Evolutionary conservation across 768 basidiomycete species (phyloP), one percentile per base, ranked within the genome.

Genomic region (Rickenella mellea): DNA sequence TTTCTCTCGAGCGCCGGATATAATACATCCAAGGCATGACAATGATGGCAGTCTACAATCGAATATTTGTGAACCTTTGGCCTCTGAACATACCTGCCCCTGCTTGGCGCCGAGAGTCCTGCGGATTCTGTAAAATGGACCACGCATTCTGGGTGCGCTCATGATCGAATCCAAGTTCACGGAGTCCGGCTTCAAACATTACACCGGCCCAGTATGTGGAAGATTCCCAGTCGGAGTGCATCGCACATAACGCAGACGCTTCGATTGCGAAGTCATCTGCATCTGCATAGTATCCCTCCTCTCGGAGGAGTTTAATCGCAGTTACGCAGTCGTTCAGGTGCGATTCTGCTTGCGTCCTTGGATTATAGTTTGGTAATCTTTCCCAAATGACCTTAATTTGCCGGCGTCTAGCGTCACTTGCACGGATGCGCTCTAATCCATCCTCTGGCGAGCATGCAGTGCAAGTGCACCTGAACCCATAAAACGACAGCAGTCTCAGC

Each of bases 151-250:
- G n/a, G n/a, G n/a, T n/a, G n/a, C n/a, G n/a, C n/a, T n/a, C n/a
- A n/a, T n/a, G n/a, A n/a, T n/a, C n/a, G n/a, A n/a, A n/a, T n/a
- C n/a, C n/a, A n/a, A n/a, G n/a, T n/a, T n/a, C n/a, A n/a, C n/a
- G n/a, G n/a, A n/a, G n/a, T n/a, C n/a, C n/a, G n/a, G n/a, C n/a
- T n/a, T n/a, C n/a, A n/a, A n/a, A n/a, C n/a, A n/a, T n/a, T n/a
- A n/a, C n/a, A n/a, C n/a, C n/a, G n/a, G 51, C 51, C 55, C 50
- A 55, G 30, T 54, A 54, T 40, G 40, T 43, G 21, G 49, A 49
- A n/a, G 49, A 47, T n/a, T 47, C 49, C 55, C 55, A 52, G 41
- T 55, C 53, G 10, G 51, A 52, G 42, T 53, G 51, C 39, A 41
- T 27, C 17, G 54, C 42, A 24, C 52, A 55, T 10, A 52, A 28